Percentiles rank a stretch among this genome's conserved stretches.
Evolutionary conservation across 306 rosid species (phyloP).

Genomic region (Vachellia collinsii): DNA sequence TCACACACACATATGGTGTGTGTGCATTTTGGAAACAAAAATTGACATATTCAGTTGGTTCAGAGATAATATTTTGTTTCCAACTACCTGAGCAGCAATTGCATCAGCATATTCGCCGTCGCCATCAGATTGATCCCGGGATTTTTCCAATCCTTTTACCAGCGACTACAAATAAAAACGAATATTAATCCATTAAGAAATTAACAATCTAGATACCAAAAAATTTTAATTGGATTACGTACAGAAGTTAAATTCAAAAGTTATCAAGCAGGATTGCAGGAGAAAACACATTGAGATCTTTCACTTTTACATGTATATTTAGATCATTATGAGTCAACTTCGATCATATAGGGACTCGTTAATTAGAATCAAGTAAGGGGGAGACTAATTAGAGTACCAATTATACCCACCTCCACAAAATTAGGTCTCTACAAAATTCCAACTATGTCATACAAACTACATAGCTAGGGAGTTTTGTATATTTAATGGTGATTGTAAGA

Average conservation of each 20-base stretch:
- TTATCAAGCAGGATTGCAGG: not conserved
- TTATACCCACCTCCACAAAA: not conserved
- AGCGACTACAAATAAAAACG: slow-evolving; percentile 49
- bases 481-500: not conserved
- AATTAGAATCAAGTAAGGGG: not conserved
- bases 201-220: not conserved
- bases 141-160: slow-evolving; percentile 73
- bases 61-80: not conserved
- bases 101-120: slow-evolving; percentile 72
- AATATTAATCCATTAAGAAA: not conserved
- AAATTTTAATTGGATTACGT: not conserved
- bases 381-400: slow-evolving; percentile 18
- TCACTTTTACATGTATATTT: not conserved
- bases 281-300: slow-evolving; percentile 2
- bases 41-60: slow-evolving; percentile 21
- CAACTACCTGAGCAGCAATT: slow-evolving; percentile 71
- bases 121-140: slow-evolving; percentile 63
- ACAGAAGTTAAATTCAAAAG: not conserved
- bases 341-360: slow-evolving; percentile 13
- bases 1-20: not conserved
- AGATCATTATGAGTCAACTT: slow-evolving; percentile 7
- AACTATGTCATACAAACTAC: not conserved
- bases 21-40: not conserved
- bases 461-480: not conserved
- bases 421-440: slow-evolving; percentile 1